Evolutionary conservation across 495 filamentous ascomycete genomes (phyloP).

Genomic region (Aspergillus indologenus): DNA sequence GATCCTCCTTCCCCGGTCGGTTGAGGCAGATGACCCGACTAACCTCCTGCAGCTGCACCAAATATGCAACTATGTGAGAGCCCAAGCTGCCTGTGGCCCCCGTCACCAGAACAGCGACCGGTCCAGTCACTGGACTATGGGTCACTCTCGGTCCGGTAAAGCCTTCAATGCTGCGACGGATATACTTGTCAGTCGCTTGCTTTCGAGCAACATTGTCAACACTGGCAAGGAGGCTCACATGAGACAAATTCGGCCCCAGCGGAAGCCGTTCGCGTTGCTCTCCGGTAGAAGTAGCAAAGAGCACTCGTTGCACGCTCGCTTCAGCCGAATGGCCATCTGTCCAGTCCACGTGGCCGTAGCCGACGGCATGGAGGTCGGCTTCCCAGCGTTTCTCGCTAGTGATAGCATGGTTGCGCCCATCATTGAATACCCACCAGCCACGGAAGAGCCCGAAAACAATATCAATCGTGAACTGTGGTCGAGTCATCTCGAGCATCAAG

Average conservation of each 20-base stretch:
- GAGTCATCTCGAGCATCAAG: constrained; percentile 42
- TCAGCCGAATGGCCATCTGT: constrained; percentile 44
- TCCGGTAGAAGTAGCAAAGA: constrained; percentile 45
- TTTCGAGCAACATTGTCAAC: constrained; percentile 4
- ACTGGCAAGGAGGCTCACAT: neutral
- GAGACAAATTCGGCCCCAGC: constrained; percentile 31
- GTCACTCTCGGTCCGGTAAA: constrained; percentile 13
- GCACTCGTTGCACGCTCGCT: constrained; percentile 37
- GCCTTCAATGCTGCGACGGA: constrained; percentile 21
- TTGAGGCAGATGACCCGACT: constrained; percentile 49
- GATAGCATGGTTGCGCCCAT: constrained; percentile 48
- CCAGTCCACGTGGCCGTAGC: constrained; percentile 49
- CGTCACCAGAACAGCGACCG: constrained; percentile 44
- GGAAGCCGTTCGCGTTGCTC: constrained; percentile 17
- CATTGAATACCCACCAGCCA: constrained; percentile 54
- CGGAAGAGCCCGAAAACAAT: constrained; percentile 49
- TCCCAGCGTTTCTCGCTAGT: constrained; percentile 35
- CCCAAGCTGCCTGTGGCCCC: constrained; percentile 53
- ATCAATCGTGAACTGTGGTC: constrained; percentile 40
- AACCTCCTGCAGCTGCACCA: constrained; percentile 34
- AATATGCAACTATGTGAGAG: constrained; percentile 41
- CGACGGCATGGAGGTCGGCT: constrained; percentile 32
- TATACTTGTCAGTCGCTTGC: constrained; percentile 24
- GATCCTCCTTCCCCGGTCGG: constrained; percentile 13
- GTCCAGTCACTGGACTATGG: neutral